Evolutionary conservation across 345 rosid genomes (phyloP).

Genomic region (Moricandia moricandioides): DNA sequence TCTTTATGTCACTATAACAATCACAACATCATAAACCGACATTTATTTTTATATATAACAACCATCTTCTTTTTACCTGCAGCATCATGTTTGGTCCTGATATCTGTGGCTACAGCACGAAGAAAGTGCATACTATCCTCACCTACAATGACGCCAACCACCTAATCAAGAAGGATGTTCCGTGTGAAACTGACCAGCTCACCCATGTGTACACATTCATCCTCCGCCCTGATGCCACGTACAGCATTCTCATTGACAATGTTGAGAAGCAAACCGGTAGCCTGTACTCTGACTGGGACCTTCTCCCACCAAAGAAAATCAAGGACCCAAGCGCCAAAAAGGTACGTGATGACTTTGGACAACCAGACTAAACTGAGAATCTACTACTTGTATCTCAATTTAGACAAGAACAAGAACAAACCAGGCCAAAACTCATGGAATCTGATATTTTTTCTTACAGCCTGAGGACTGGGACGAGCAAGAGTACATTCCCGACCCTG

Average conservation of each 20-base stretch:
- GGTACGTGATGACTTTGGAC: conserved; percentile 40
- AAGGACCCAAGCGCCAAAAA: conserved; percentile 94
- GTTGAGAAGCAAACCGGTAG: conserved; percentile 94
- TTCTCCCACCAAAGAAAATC: conserved; percentile 83
- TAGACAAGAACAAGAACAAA: not conserved
- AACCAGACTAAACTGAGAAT: not conserved
- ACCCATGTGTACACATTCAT: conserved; percentile 88
- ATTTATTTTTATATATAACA: not conserved
- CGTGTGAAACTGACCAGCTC: conserved; percentile 98
- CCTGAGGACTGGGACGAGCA: conserved; percentile 99
- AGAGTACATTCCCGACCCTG: conserved; percentile 88
- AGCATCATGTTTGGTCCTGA: conserved; percentile 99
- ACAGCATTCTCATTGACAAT: conserved; percentile 86
- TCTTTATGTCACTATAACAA: not conserved
- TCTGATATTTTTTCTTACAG: conserved; percentile 39
- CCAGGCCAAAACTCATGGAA: not conserved
- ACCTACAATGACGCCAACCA: conserved; percentile 75
- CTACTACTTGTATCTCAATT: not conserved
- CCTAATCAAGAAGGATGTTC: conserved; percentile 94
- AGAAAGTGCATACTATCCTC: conserved; percentile 99
- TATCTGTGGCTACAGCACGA: conserved; percentile 95
- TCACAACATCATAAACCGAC: not conserved
- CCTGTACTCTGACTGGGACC: conserved; percentile 88
- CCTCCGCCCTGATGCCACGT: conserved; percentile 91
- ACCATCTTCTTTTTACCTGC: conserved; percentile 30